These are phyloP conservation scores for Coemansia sp. DNA, from an alignment of 192 early-diverging fungal species.

Conservation along the genomic window DNA sequence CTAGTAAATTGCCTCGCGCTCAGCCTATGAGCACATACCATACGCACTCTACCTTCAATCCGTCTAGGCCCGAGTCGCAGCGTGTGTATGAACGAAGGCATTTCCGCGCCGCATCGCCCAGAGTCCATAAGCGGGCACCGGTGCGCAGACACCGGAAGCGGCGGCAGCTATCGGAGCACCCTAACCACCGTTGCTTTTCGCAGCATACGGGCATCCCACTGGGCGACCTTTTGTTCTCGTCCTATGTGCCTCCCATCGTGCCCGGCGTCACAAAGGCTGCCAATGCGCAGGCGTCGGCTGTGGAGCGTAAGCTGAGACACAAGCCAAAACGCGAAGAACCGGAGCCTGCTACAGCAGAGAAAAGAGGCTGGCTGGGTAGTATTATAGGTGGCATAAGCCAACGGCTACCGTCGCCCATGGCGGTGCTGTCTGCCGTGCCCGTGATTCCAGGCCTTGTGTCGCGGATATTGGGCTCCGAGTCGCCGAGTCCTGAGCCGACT, in stretches of 20 bases:
- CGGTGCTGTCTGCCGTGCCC: constrained; percentile 26
- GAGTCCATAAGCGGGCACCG: background rate
- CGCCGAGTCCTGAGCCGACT: constrained; percentile 22
- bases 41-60: constrained; percentile 26
- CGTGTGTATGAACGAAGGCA: constrained; percentile 33
- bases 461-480: constrained; percentile 17
- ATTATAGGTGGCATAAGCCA: constrained; percentile 41
- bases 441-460: constrained; percentile 37
- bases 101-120: constrained; percentile 13
- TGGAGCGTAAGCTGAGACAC: constrained; percentile 44
- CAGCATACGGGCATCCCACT: constrained; percentile 76
- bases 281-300: constrained; percentile 33
- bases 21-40: constrained; percentile 54
- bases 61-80: constrained; percentile 34
- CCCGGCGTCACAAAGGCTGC: constrained; percentile 52
- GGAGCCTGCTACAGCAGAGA: background rate
- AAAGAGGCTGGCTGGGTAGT: constrained; percentile 28
- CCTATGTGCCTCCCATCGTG: constrained; percentile 51
- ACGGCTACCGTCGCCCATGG: constrained; percentile 34
- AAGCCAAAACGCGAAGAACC: constrained; percentile 1
- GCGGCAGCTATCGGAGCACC: constrained; percentile 49
- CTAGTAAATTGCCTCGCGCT: constrained; percentile 35
- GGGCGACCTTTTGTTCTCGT: constrained; percentile 76
- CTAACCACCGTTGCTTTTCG: constrained; percentile 80
- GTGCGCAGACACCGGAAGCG: constrained; percentile 27